Conservation (phyloP, 225 moss, liverwort and hornwort genomes). For the Rhytidiadelphus loreus region DNA sequence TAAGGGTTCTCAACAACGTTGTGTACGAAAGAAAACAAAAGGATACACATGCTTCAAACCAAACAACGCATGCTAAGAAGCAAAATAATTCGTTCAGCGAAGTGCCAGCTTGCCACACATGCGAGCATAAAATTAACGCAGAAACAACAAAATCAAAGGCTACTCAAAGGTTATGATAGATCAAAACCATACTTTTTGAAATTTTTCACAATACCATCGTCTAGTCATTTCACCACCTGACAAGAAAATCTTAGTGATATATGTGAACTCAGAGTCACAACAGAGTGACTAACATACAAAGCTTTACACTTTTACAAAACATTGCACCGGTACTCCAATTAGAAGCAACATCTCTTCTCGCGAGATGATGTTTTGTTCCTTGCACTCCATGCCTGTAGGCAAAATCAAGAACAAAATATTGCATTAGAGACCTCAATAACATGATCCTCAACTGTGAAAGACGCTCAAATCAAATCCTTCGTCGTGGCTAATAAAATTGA, state of each 20-base stretch:
- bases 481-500: neutral
- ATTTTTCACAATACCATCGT: neutral
- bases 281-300: neutral
- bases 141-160: neutral
- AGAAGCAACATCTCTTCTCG: neutral
- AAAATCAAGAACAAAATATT: neutral
- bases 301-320: neutral
- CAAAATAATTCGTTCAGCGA: neutral
- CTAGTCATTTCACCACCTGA: neutral
- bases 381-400: neutral
- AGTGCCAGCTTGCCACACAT: neutral
- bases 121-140: neutral
- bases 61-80: neutral
- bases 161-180: neutral
- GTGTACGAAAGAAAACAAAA: neutral
- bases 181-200: neutral
- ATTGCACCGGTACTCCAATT: neutral
- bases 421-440: neutral
- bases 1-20: neutral
- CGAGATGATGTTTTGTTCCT: neutral
- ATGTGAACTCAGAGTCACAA: constrained; percentile 5
- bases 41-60: neutral
- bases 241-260: neutral
- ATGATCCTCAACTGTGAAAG: neutral
- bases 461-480: neutral